Conservation (phyloP, 805 yeast species). For the Wickerhamomyces canadensis region DNA sequence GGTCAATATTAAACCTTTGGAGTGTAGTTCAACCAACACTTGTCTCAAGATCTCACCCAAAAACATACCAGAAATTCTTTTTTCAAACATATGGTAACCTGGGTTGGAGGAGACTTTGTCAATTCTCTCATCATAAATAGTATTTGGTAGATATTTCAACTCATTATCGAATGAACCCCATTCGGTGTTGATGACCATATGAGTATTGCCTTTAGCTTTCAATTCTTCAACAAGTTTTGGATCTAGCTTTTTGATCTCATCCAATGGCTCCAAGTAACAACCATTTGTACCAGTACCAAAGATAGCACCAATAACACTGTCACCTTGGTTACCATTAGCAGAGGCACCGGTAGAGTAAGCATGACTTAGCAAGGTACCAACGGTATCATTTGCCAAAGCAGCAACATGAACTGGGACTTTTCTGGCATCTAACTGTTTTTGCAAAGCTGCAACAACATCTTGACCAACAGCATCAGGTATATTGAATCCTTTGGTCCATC, state of each 20-base stretch:
- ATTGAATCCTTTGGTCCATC: slow-evolving; percentile 97
- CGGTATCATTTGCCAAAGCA: slow-evolving; percentile 94
- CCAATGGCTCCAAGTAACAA: slow-evolving; percentile 78
- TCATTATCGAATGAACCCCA: slow-evolving; percentile 97
- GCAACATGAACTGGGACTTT: slow-evolving; percentile 65
- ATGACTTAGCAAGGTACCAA: slow-evolving; percentile 86
- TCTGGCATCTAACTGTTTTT: slow-evolving; percentile 55
- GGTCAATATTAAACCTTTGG: slow-evolving; percentile 50
- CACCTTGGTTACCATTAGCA: slow-evolving; percentile 56
- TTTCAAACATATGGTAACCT: slow-evolving; percentile 89
- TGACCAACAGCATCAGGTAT: slow-evolving; percentile 79
- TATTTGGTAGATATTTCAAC: slow-evolving; percentile 65
- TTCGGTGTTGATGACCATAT: slow-evolving; percentile 91
- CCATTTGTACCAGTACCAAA: slow-evolving; percentile 99
- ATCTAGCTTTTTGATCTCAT: slow-evolving; percentile 70
- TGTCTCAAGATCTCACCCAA: slow-evolving; percentile 85
- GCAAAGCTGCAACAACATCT: slow-evolving; percentile 74
- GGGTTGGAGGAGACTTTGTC: slow-evolving; percentile 74
- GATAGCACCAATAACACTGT: slow-evolving; percentile 82
- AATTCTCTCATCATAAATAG: slow-evolving; percentile 68
- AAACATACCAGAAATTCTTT: slow-evolving; percentile 88
- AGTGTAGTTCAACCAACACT: slow-evolving; percentile 61
- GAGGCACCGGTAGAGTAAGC: slow-evolving; percentile 63
- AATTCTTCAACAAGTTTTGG: slow-evolving; percentile 34
- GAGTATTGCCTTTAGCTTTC: slow-evolving; percentile 39